A percentile compares a stretch with the other conserved stretches of the same genome.
phyloP scores from a whole-genome alignment of 2,329 filamentous ascomycete species.

The Colletotrichum theobromicola region DNA sequence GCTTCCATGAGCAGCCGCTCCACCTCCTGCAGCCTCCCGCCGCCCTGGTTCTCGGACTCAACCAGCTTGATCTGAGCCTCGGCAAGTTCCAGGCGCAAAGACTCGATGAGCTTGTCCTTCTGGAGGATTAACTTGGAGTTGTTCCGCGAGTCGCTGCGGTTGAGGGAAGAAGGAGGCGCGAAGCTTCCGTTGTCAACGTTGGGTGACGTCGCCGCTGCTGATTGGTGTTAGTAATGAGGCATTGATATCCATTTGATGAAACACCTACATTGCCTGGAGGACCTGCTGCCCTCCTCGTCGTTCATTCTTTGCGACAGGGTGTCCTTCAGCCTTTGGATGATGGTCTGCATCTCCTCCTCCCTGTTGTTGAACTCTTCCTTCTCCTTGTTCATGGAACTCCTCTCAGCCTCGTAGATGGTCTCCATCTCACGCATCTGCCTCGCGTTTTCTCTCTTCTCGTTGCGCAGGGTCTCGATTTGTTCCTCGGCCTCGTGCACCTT shows the following conservation, averaged over 20 bases:
- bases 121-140: slow-evolving; percentile 90
- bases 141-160: slow-evolving; percentile 87
- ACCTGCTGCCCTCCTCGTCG: slow-evolving; percentile 60
- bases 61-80: slow-evolving; percentile 95
- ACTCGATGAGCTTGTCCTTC: slow-evolving; percentile 96
- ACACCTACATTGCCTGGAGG: slow-evolving; percentile 62
- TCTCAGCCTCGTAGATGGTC: slow-evolving; percentile 89
- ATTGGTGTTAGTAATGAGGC: slow-evolving; percentile 1
- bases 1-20: slow-evolving; percentile 89
- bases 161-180: slow-evolving; percentile 82
- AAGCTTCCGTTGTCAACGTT: slow-evolving; percentile 80
- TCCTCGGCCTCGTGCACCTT: slow-evolving; percentile 86
- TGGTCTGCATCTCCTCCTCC: slow-evolving; percentile 88
- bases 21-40: slow-evolving; percentile 86
- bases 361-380: slow-evolving; percentile 85
- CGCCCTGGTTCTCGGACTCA: slow-evolving; percentile 91
- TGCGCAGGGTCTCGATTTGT: slow-evolving; percentile 78
- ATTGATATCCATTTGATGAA: background rate
- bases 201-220: slow-evolving; percentile 55
- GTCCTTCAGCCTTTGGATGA: slow-evolving; percentile 92
- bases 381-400: slow-evolving; percentile 85
- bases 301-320: slow-evolving; percentile 77
- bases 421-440: slow-evolving; percentile 91
- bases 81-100: slow-evolving; percentile 86
- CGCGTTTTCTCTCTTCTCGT: slow-evolving; percentile 83